A percentile compares a stretch with the other conserved stretches of the same genome.
Conservation (phyloP, 169 alveolate genomes). For the Condylostoma magnum region DNA sequence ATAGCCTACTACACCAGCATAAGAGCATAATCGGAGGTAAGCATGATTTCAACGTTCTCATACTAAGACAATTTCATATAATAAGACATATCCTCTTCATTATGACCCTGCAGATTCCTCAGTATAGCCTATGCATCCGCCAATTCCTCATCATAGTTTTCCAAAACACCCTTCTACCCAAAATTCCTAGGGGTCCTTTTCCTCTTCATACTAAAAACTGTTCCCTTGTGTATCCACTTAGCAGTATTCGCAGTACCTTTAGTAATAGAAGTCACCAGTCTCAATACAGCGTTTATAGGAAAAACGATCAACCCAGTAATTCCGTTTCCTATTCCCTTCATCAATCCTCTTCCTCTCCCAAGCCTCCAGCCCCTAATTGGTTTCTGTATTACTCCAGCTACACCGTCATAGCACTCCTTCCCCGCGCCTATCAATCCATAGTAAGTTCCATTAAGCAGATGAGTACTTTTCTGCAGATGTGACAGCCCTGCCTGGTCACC, state of each 20-base stretch:
- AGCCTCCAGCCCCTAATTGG: conserved; percentile 64
- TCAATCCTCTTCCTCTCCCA: conserved; percentile 67
- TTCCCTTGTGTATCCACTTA: conserved; percentile 41
- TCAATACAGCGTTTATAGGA: conserved; percentile 67
- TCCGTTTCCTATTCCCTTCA: conserved; percentile 75
- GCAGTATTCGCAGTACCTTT: conserved; percentile 71
- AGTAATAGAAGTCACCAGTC: conserved; percentile 51
- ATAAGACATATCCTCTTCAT: conserved; percentile 1
- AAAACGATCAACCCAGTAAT: conserved; percentile 55
- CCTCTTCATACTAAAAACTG: conserved; percentile 39
- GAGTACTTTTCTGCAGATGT: conserved; percentile 27
- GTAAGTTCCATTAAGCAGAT: conserved; percentile 27
- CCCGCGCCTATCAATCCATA: conserved; percentile 61
- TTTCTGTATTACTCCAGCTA: conserved; percentile 59
- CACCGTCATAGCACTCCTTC: conserved; percentile 64
- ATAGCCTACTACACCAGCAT: too few relatives aligned
- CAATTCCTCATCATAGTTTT: conserved; percentile 44
- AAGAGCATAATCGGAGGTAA: conserved; percentile 5
- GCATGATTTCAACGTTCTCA: neutral
- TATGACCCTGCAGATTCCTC: conserved; percentile 5
- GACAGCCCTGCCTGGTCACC: conserved; percentile 32
- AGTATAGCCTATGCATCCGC: conserved; percentile 45
- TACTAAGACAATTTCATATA: neutral
- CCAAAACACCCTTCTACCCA: conserved; percentile 39
- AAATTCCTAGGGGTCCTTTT: conserved; percentile 54